Evolutionary conservation across 2,329 filamentous ascomycete species (phyloP).

Genomic region (Colletotrichum musicola): DNA sequence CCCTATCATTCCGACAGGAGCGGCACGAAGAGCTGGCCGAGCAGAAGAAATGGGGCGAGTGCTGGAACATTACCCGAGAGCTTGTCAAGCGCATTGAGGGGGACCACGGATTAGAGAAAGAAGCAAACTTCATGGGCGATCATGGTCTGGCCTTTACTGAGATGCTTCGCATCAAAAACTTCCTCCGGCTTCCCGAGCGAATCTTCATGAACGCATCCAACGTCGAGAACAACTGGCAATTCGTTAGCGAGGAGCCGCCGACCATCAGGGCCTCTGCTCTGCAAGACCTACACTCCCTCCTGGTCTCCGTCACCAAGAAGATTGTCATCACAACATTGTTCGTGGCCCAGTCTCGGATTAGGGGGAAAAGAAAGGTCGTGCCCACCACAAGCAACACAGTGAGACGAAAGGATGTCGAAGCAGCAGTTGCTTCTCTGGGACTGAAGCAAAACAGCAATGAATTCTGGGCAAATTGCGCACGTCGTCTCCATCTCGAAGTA

Average conservation of each 20-base stretch:
- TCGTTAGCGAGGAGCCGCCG: conserved; percentile 71
- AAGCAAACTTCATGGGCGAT: conserved; percentile 29
- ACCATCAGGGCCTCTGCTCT: conserved; percentile 81
- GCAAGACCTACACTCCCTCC: conserved; percentile 79
- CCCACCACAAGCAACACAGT: conserved; percentile 50
- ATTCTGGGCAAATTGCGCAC: conserved; percentile 63
- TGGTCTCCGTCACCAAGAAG: conserved; percentile 75
- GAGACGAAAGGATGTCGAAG: conserved; percentile 59
- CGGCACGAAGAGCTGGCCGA: conserved; percentile 71
- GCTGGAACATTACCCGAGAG: conserved; percentile 73
- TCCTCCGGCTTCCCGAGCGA: conserved; percentile 73
- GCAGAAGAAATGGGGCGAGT: conserved; percentile 68
- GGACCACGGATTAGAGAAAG: conserved; percentile 33
- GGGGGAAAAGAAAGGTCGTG: conserved; percentile 57
- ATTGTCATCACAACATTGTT: conserved; percentile 78
- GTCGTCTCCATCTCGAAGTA: conserved; percentile 64
- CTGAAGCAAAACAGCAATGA: conserved; percentile 52
- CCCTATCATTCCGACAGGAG: conserved; percentile 74
- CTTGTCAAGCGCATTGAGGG: conserved; percentile 45
- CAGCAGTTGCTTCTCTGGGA: conserved; percentile 62
- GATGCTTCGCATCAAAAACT: conserved; percentile 70
- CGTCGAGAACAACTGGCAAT: conserved; percentile 76
- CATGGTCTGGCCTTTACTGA: conserved; percentile 60
- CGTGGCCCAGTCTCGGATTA: conserved; percentile 76
- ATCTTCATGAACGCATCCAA: conserved; percentile 82